Evolutionary conservation across 805 yeast species (phyloP).

Genomic region (Saccharomycopsis javanensis): DNA sequence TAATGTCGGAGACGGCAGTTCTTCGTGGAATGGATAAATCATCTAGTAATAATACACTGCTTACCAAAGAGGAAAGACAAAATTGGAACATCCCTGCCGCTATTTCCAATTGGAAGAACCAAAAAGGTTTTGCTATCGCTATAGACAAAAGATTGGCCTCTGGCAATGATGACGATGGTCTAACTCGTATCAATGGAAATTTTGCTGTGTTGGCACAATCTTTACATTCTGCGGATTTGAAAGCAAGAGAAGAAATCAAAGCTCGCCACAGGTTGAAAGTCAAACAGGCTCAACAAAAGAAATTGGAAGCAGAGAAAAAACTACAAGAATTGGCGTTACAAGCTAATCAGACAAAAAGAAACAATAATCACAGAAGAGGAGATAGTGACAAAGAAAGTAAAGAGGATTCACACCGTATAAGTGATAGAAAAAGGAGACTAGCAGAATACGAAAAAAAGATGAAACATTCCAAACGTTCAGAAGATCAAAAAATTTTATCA

Average conservation of each 20-base stretch:
- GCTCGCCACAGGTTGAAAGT: slow-evolving; percentile 40
- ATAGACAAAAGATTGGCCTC: slow-evolving; percentile 68
- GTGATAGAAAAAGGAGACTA: slow-evolving; percentile 35
- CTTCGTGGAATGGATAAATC: slow-evolving; percentile 49
- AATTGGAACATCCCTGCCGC: slow-evolving; percentile 88
- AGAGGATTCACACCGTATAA: slow-evolving; percentile 26
- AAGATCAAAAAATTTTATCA: slow-evolving; percentile 1
- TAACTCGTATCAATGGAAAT: slow-evolving; percentile 39
- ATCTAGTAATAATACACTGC: slow-evolving; percentile 29
- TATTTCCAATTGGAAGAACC: slow-evolving; percentile 91
- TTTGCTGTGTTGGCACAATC: slow-evolving; percentile 62
- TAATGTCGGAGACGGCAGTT: slow-evolving; percentile 43
- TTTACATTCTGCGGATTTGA: slow-evolving; percentile 54
- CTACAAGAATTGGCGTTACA: slow-evolving; percentile 40
- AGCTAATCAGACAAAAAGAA: slow-evolving; percentile 28
- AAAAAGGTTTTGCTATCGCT: slow-evolving; percentile 77
- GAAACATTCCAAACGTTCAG: slow-evolving; percentile 19
- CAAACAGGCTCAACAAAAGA: slow-evolving; percentile 41
- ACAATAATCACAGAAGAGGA: neutral
- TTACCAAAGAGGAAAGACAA: slow-evolving; percentile 63
- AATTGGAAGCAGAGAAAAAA: slow-evolving; percentile 40
- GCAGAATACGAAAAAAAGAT: slow-evolving; percentile 40
- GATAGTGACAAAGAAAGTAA: neutral
- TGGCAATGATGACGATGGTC: slow-evolving; percentile 29
- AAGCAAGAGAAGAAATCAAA: slow-evolving; percentile 48